phyloP scores from a whole-genome alignment of 768 basidiomycete genomes.

The Tylopilus rubrobrunneus region DNA sequence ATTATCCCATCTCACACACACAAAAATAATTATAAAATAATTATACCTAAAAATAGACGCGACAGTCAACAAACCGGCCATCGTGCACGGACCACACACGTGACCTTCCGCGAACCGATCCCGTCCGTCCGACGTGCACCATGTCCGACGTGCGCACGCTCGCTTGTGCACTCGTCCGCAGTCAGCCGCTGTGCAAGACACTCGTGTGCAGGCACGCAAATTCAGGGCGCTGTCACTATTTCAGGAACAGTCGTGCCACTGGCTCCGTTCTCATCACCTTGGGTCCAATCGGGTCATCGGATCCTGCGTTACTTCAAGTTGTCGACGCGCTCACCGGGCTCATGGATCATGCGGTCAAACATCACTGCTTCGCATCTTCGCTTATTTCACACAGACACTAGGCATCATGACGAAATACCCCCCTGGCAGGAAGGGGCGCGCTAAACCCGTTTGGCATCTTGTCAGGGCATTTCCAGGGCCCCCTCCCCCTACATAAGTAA shows the following conservation, averaged over 20 bases:
- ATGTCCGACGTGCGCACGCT: too few species aligned
- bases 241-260: background rate
- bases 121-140: too few species aligned
- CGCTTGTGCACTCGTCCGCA: too few species aligned
- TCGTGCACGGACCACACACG: conserved; percentile 28
- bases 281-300: background rate
- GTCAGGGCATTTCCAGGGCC: conserved; percentile 1
- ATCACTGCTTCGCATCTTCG: background rate
- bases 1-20: background rate
- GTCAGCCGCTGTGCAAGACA: too few species aligned
- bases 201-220: too few species aligned
- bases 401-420: conserved; percentile 8
- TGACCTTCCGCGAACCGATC: conserved; percentile 6
- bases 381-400: conserved; percentile 1
- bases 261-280: background rate
- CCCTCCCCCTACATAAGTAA: background rate
- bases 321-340: background rate
- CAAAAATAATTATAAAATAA: background rate
- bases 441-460: conserved; percentile 11
- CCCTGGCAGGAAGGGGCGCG: background rate
- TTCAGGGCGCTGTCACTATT: background rate
- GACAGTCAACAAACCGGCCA: conserved; percentile 17
- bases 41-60: background rate
- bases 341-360: background rate
- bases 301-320: too few species aligned